phyloP scores from a whole-genome alignment of 441 rosid species.

The Pelargonium citronellum region DNA sequence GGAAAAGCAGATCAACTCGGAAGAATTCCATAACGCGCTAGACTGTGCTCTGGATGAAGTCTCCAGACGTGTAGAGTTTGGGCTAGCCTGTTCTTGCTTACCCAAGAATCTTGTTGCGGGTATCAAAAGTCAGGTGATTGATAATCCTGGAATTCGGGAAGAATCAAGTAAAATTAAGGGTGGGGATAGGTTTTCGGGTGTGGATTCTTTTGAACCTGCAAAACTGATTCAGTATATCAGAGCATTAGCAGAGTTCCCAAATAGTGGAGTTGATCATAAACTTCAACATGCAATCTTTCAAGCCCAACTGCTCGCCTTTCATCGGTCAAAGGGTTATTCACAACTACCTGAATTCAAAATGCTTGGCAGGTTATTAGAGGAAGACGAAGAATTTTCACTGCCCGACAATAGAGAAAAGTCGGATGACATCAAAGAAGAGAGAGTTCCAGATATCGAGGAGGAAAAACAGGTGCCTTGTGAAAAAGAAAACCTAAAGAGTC shows the following conservation, averaged over 20 bases:
- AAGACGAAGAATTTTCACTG: slow-evolving; percentile 36
- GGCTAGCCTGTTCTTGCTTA: slow-evolving; percentile 67
- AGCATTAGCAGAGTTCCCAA: slow-evolving; percentile 41
- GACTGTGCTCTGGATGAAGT: slow-evolving; percentile 72
- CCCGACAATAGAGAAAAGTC: slow-evolving; percentile 23
- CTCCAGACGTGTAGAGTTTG: slow-evolving; percentile 61
- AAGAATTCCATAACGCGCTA: slow-evolving; percentile 48
- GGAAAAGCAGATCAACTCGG: slow-evolving; percentile 53
- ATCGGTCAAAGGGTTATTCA: slow-evolving; percentile 61
- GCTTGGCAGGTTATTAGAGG: slow-evolving; percentile 40
- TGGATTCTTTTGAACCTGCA: slow-evolving; percentile 44
- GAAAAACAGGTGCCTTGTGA: slow-evolving; percentile 21
- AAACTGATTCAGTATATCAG: slow-evolving; percentile 43
- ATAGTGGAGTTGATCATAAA: slow-evolving; percentile 30
- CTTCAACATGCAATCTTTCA: slow-evolving; percentile 42
- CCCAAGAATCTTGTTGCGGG: slow-evolving; percentile 36
- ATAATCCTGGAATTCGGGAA: slow-evolving; percentile 55
- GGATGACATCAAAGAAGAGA: slow-evolving; percentile 21
- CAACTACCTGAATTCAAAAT: slow-evolving; percentile 50
- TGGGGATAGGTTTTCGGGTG: slow-evolving; percentile 44
- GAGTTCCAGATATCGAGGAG: slow-evolving; percentile 20
- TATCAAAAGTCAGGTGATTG: slow-evolving; percentile 45
- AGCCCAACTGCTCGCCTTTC: slow-evolving; percentile 57
- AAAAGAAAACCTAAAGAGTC: slow-evolving; percentile 31
- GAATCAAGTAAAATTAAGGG: slow-evolving; percentile 38